Conservation (phyloP, 2,329 filamentous ascomycete species). For the Trichothecium sympodiale region DNA sequence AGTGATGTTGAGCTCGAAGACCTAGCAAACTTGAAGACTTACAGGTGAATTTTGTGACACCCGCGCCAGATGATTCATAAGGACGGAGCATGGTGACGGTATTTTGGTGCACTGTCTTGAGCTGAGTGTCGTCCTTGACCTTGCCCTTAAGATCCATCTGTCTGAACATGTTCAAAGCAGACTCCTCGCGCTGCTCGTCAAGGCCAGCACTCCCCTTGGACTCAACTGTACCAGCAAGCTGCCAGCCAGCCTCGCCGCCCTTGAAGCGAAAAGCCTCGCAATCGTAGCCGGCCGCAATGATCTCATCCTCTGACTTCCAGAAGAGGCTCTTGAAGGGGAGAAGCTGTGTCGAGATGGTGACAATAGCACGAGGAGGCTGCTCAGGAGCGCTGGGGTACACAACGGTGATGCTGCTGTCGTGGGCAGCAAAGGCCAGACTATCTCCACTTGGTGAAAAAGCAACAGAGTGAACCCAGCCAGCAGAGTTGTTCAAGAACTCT, state of each 20-base stretch:
- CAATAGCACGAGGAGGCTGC: conserved; percentile 78
- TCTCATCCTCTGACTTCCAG: conserved; percentile 86
- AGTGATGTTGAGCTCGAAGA: background rate
- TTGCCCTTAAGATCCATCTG: conserved; percentile 99
- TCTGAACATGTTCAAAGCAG: conserved; percentile 92
- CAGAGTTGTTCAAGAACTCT: conserved; percentile 90
- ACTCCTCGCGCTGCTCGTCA: conserved; percentile 67
- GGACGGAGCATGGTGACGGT: conserved; percentile 77
- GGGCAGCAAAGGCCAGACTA: conserved; percentile 85
- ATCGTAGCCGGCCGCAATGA: conserved; percentile 88
- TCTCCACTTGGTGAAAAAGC: conserved; percentile 88
- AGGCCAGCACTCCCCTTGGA: conserved; percentile 53
- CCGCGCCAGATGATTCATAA: conserved; percentile 55
- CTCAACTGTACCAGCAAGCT: conserved; percentile 72
- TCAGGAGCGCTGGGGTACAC: conserved; percentile 90
- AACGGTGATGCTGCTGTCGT: conserved; percentile 93
- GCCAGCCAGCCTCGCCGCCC: conserved; percentile 72
- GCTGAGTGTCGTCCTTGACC: conserved; percentile 78
- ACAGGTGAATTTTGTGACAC: conserved; percentile 77
- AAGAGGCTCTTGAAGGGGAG: conserved; percentile 87
- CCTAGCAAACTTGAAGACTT: conserved; percentile 30
- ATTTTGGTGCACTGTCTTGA: conserved; percentile 95
- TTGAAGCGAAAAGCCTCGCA: conserved; percentile 83
- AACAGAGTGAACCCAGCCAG: conserved; percentile 91
- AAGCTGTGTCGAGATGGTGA: conserved; percentile 81